A percentile compares a stretch with the other conserved stretches of the same genome.
phyloP scores from a whole-genome alignment of 306 rosid species.

The Begonia loranthoides region DNA sequence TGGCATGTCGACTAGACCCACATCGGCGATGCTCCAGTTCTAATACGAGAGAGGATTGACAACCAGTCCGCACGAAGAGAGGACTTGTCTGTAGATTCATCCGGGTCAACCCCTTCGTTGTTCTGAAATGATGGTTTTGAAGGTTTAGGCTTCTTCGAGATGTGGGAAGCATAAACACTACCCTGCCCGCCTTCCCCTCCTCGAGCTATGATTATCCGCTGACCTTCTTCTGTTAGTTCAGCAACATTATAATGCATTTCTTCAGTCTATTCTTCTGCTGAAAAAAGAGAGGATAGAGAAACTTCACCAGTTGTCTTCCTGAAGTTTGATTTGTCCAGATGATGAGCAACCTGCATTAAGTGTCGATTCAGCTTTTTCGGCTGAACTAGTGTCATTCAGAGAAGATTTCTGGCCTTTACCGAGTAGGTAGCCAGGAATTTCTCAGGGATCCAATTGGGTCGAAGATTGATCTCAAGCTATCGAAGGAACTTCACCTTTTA shows the following conservation, averaged over 20 bases:
- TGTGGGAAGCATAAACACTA: conserved; percentile 26
- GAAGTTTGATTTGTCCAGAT: conserved; percentile 13
- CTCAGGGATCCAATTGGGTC: conserved; percentile 69
- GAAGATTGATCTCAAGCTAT: conserved; percentile 23
- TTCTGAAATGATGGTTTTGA: conserved; percentile 9
- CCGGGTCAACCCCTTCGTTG: conserved; percentile 10
- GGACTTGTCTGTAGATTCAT: conserved; percentile 26
- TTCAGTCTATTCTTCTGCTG: conserved; percentile 19
- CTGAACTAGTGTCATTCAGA: conserved; percentile 13
- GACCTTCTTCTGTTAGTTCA: conserved; percentile 71
- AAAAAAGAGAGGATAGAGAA: conserved; percentile 19
- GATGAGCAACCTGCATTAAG: conserved; percentile 10
- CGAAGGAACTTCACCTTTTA: conserved; percentile 53
- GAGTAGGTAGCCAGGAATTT: conserved; percentile 53
- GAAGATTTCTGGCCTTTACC: conserved; percentile 11
- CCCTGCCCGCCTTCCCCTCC: conserved; percentile 87
- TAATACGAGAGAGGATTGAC: conserved; percentile 55
- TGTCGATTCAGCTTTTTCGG: conserved; percentile 12
- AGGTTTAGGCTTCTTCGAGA: conserved; percentile 27
- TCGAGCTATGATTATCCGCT: conserved; percentile 42
- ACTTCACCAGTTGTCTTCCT: conserved; percentile 10
- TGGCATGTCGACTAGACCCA: conserved; percentile 92
- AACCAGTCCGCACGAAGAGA: conserved; percentile 38
- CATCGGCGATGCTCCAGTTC: conserved; percentile 94
- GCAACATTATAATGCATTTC: conserved; percentile 48